A percentile compares a stretch with the other conserved stretches of the same genome.
phyloP scores from a whole-genome alignment of 2,329 filamentous ascomycete species.

The Cytospora piceae region DNA sequence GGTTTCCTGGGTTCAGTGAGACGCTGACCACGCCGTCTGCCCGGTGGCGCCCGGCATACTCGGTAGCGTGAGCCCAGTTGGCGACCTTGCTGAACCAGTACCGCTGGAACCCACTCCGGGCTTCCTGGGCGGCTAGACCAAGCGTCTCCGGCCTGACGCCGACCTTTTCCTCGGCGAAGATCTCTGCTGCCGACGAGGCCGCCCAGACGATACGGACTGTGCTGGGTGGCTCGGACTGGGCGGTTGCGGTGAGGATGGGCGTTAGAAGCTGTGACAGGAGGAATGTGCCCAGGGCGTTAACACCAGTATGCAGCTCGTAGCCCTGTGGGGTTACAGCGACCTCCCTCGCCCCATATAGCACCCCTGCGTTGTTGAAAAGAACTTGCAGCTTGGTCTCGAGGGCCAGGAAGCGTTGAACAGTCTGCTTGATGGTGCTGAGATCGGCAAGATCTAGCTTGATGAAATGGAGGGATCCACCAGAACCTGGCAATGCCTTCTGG shows the following conservation, averaged over 20 bases:
- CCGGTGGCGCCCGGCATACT: conserved; percentile 34
- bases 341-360: conserved; percentile 38
- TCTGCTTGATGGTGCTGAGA: conserved; percentile 34
- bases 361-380: conserved; percentile 46
- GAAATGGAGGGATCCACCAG: conserved; percentile 38
- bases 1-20: conserved; percentile 37
- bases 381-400: conserved; percentile 39
- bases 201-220: conserved; percentile 22
- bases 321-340: conserved; percentile 29
- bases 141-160: conserved; percentile 8
- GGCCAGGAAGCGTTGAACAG: conserved; percentile 32
- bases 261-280: conserved; percentile 22
- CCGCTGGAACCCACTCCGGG: conserved; percentile 29
- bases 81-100: conserved; percentile 38
- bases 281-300: conserved; percentile 22
- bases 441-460: conserved; percentile 40
- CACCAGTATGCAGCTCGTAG: conserved; percentile 19
- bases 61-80: conserved; percentile 33
- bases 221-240: conserved; percentile 7
- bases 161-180: conserved; percentile 12
- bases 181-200: conserved; percentile 7
- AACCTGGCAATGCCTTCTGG: conserved; percentile 30
- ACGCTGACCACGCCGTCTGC: conserved; percentile 36
- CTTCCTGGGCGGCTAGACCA: neutral
- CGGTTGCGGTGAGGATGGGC: conserved; percentile 15